Evolutionary conservation across 805 yeast genomes (phyloP).

Genomic region (Yarrowia bubula): DNA sequence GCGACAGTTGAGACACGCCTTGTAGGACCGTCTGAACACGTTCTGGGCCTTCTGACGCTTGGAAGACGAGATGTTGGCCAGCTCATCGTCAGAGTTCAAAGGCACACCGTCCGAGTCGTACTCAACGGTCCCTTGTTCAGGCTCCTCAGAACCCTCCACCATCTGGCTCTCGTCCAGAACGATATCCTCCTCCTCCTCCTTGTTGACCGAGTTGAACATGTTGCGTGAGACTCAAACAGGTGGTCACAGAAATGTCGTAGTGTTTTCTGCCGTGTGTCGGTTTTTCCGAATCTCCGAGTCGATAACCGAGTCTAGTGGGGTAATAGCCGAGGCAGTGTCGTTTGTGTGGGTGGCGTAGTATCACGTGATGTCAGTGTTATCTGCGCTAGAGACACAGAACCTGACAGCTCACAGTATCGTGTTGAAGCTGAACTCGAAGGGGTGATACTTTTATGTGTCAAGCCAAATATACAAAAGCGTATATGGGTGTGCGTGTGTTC

Average conservation of each 20-base stretch:
- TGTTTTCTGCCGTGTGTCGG: background rate
- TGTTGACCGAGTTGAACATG: conserved; percentile 14
- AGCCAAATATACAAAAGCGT: too few relatives aligned
- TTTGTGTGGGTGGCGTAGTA: too few relatives aligned
- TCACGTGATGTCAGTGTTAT: too few relatives aligned
- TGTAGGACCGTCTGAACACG: conserved; percentile 62
- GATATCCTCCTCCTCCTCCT: conserved; percentile 9
- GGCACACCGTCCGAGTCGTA: conserved; percentile 4
- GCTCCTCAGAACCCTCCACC: conserved; percentile 13
- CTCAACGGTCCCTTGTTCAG: background rate
- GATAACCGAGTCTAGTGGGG: conserved; percentile 19
- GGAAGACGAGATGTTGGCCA: conserved; percentile 18
- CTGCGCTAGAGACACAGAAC: background rate
- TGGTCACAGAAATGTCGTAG: too few relatives aligned
- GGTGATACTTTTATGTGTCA: too few relatives aligned
- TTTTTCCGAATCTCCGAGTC: background rate
- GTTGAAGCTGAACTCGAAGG: too few relatives aligned
- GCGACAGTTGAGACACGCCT: conserved; percentile 85
- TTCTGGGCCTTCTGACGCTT: conserved; percentile 18
- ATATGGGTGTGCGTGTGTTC: too few relatives aligned
- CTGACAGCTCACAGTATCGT: too few relatives aligned
- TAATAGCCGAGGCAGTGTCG: conserved; percentile 7
- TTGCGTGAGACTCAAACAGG: too few relatives aligned
- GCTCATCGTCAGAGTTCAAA: conserved; percentile 4
- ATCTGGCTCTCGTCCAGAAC: background rate